A percentile compares a stretch with the other conserved stretches of the same genome.
phyloP scores from a whole-genome alignment of 768 basidiomycete species.

The Suillus paluster region DNA sequence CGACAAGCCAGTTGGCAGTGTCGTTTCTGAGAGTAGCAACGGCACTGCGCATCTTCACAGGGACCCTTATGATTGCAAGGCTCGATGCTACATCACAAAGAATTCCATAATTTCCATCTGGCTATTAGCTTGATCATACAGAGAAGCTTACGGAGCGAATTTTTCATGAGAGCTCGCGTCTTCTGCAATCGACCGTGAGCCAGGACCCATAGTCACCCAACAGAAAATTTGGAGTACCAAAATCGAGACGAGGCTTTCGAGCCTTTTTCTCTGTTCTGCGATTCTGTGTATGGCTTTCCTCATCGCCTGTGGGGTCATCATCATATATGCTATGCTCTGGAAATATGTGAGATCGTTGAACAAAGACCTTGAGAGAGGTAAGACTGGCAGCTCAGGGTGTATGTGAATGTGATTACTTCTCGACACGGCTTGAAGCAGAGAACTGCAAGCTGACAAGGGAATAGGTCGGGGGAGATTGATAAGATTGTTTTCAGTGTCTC shows the following conservation, averaged over 20 bases:
- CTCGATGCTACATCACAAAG: conserved; percentile 24
- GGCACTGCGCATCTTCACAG: conserved; percentile 46
- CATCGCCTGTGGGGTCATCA: conserved; percentile 6
- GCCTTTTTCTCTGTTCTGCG: conserved; percentile 11
- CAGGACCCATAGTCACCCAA: background rate
- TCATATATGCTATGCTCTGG: conserved; percentile 24
- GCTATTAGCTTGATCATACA: background rate
- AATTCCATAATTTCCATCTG: background rate
- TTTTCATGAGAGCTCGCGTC: background rate
- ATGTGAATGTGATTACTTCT: conserved; percentile 39
- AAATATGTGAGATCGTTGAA: conserved; percentile 22
- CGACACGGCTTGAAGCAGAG: conserved; percentile 53
- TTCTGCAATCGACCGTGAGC: conserved; percentile 13
- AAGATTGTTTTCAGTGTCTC: conserved; percentile 41
- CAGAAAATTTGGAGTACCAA: conserved; percentile 18
- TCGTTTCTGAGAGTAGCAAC: conserved; percentile 41
- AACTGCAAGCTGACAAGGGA: conserved; percentile 53
- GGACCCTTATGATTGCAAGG: conserved; percentile 54
- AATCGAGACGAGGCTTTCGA: conserved; percentile 5
- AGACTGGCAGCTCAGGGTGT: background rate
- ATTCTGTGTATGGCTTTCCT: conserved; percentile 1
- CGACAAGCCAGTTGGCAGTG: conserved; percentile 55
- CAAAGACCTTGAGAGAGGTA: conserved; percentile 20
- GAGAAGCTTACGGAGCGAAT: conserved; percentile 19
- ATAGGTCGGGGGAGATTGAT: conserved; percentile 47